Evolutionary conservation across 2,329 filamentous ascomycete genomes (phyloP), one percentile per base, ranked within the genome.

Genomic region (Mycosphaerella sp.): DNA sequence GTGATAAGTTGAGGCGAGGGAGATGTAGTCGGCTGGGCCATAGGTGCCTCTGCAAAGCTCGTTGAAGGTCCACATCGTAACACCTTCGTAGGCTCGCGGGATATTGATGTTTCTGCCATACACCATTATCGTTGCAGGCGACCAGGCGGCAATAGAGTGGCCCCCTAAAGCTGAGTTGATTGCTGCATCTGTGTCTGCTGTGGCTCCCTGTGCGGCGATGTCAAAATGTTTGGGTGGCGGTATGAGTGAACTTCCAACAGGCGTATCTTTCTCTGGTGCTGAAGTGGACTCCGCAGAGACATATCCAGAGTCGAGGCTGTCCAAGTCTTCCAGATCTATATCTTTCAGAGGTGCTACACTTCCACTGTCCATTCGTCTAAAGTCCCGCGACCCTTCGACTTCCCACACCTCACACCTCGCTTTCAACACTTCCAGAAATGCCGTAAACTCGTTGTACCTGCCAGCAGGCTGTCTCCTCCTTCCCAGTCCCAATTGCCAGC

Each of bases 361-460:
- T 13, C 69, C 69, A 27, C 66, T 70, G 47, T 85, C 80, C 44
- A 77, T 71, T 58, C 87, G 74, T 75, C 86, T 60, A 54, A 75
- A 91, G 63, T 93, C 87, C 49, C 74, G 80, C 1, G 78, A 78
- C 1, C 86, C 83, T 59, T 88, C 85, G 79, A 91, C 89, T 64
- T 90, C 84, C 85, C 86, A 90, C 44, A 90, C 82, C 61, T 91
- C 86, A 64, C 87, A 91, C 49, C 87, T 76, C 8, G 85, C 84
- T 64, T 85, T 86, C 32, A 91, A 66, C 0, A 91, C 82, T 39
- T 89, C 84, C 8, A 91, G 71, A 56, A 93, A 91, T 2, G 77
- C 77, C 2, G 84, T 79, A 71, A 90, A 91, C 63, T 91, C 87
- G 49, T 84, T 85, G 41, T 78, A 81, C 36, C 83, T 65, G 42